Evolutionary conservation across 1,284 basidiomycete species (phyloP).

Genomic region (Cryptococcus sp.): DNA sequence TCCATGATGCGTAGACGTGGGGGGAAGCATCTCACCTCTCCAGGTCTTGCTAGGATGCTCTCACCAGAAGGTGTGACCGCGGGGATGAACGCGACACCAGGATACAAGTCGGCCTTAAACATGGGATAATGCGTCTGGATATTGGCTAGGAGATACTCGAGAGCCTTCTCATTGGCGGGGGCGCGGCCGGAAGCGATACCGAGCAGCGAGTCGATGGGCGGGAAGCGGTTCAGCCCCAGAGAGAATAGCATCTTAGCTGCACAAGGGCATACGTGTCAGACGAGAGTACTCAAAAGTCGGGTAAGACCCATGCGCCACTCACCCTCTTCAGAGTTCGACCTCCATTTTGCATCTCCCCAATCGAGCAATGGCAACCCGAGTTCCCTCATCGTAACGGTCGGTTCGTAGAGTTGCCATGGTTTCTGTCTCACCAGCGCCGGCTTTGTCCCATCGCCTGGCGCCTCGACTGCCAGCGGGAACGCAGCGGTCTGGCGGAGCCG

Average conservation of each 20-base stretch:
- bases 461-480: constrained; percentile 63
- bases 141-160: constrained; percentile 77
- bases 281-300: not conserved
- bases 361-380: constrained; percentile 79
- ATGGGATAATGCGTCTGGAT: constrained; percentile 59
- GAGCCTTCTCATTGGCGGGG: constrained; percentile 53
- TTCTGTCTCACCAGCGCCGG: constrained; percentile 54
- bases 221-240: constrained; percentile 71
- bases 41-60: constrained; percentile 62
- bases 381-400: constrained; percentile 66
- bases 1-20: not conserved
- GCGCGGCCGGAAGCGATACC: constrained; percentile 59
- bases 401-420: constrained; percentile 79
- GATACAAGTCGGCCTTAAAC: constrained; percentile 60
- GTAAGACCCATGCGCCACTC: constrained; percentile 17
- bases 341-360: constrained; percentile 84
- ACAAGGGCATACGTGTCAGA: too few relatives aligned
- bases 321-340: constrained; percentile 78
- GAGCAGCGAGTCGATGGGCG: constrained; percentile 66
- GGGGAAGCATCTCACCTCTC: constrained; percentile 55
- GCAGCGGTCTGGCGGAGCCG: constrained; percentile 75
- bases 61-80: constrained; percentile 57
- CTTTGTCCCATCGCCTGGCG: constrained; percentile 37
- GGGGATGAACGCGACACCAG: constrained; percentile 74
- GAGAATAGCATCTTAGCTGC: constrained; percentile 77